Base-by-base conservation (phyloP, 805 yeast genomes). In the Soucietia sequanensis region DNA sequence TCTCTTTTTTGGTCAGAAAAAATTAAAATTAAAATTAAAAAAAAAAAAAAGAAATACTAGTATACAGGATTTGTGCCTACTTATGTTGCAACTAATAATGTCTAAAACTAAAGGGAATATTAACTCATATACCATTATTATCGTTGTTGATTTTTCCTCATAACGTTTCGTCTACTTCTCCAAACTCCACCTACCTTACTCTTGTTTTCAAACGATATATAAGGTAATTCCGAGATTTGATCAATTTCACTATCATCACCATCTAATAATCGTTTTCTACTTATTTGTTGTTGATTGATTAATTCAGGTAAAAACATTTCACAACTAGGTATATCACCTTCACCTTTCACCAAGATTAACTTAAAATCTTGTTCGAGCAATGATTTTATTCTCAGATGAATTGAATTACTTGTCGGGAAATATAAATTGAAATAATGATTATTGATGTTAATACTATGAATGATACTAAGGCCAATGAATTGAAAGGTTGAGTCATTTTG, bases 311-410 rank as follows among this genome's bases (percentile, higher is more conserved):
- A 52, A 14, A 70, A 49, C 2, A 81, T 35, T 41, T 80, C 87
- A 50, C 72, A 65, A 0, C 72, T 52, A 0, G 95, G 93, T 2
- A 82, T 58, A 31, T 80, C 86, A 0, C 84, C 76, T 28, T 77
- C 73, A 1, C 87, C 89, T 42, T 83, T 72, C 1, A 76, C 67
- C 2, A 85, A 35, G 0, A 84, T 41, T 35, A 78, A 45, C 24
- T 54, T 51, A 24, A 42, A 60, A 9, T 43, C 50, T 1, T 48
- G 54, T 4, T 51, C 51, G 11, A 60, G 46, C 0, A 44, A 13
- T 3, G 39, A 14, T 8, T 43, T 44, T n/a, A n/a, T n/a, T n/a
- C n/a, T n/a, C n/a, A n/a, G 9, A 5, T 33, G 20, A 7, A 33
- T 27, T 12, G 42, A 37, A 8, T 48, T 42, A 1, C 46, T 13